phyloP scores from a whole-genome alignment of 495 filamentous ascomycete species.

The Penicillium roqueforti region DNA sequence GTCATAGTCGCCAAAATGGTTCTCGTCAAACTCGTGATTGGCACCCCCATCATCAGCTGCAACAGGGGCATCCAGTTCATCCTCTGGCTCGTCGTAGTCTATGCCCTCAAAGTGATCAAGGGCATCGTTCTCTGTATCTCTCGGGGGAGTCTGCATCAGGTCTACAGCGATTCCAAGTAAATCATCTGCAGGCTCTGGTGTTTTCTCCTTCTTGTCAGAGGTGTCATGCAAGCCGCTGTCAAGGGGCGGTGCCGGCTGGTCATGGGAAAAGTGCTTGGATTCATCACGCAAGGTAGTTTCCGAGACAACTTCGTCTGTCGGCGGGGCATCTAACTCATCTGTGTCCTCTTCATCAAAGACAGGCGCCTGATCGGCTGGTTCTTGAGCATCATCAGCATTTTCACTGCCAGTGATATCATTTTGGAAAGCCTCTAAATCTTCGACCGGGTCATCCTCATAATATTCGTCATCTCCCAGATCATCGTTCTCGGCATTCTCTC shows the following conservation, averaged over 20 bases:
- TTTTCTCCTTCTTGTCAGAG: conserved; percentile 12
- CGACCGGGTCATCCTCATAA: conserved; percentile 12
- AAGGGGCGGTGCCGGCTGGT: conserved; percentile 16
- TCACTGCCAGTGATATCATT: conserved; percentile 18
- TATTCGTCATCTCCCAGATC: conserved; percentile 1
- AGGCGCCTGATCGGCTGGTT: not conserved
- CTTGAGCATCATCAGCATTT: conserved; percentile 8
- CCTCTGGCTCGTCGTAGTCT: conserved; percentile 14
- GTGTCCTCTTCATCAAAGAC: conserved; percentile 17
- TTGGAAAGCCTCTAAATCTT: conserved; percentile 9
- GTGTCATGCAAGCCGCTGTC: conserved; percentile 11
- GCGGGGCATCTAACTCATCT: conserved; percentile 15
- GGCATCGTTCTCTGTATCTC: conserved; percentile 13
- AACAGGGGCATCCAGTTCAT: conserved; percentile 4
- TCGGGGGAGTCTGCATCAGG: conserved; percentile 25
- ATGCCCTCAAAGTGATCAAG: conserved; percentile 22
- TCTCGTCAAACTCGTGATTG: conserved; percentile 23
- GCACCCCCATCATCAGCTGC: not conserved
- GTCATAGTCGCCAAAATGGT: conserved; percentile 18
- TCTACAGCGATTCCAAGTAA: conserved; percentile 33
- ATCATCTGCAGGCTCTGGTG: conserved; percentile 28
- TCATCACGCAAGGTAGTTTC: conserved; percentile 18
- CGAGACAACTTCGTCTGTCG: conserved; percentile 20
- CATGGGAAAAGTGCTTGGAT: conserved; percentile 12
- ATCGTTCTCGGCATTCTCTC: conserved; percentile 14